Percentiles rank a stretch among this genome's conserved stretches.
Conservation (phyloP, 805 yeast genomes). For the Wickerhamomyces xylosicus region DNA sequence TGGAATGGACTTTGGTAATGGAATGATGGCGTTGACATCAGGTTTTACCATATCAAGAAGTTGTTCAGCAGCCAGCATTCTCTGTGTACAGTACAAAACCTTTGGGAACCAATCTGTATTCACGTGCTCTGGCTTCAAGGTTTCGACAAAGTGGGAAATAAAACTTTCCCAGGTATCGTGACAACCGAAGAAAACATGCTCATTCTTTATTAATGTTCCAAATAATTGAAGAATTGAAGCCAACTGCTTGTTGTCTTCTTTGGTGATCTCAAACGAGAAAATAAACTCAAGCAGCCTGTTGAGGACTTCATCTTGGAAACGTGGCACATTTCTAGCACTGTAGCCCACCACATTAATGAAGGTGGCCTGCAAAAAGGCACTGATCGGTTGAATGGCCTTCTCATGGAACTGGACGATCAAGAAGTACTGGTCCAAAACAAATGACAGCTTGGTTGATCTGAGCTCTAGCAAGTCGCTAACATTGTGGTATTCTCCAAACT, state of each 20-base stretch:
- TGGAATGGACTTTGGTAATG: conserved; percentile 8
- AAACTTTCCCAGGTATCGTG: conserved; percentile 26
- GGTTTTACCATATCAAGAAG: conserved; percentile 35
- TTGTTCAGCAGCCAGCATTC: conserved; percentile 38
- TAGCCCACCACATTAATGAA: conserved; percentile 21
- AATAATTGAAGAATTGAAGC: conserved; percentile 33
- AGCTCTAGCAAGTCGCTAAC: conserved; percentile 29
- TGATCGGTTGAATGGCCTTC: conserved; percentile 23
- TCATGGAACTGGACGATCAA: conserved; percentile 34
- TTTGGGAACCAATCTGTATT: conserved; percentile 49
- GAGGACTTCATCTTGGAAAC: conserved; percentile 26
- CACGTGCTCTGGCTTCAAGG: conserved; percentile 26
- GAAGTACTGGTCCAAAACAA: conserved; percentile 31
- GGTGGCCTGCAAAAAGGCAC: conserved; percentile 28
- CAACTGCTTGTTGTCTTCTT: conserved; percentile 19
- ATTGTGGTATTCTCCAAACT: conserved; percentile 26
- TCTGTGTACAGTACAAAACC: conserved; percentile 45
- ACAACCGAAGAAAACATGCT: conserved; percentile 25
- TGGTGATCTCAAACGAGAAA: conserved; percentile 23
- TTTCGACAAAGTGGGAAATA: conserved; percentile 24
- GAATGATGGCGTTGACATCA: conserved; percentile 13
- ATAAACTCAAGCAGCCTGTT: conserved; percentile 26
- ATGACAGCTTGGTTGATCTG: conserved; percentile 23
- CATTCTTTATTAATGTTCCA: conserved; percentile 31
- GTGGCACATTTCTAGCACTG: conserved; percentile 12